Evolutionary conservation across 257 asterid species (phyloP), one percentile per base, ranked within the genome.

Genomic region (Linderniella brevidens): DNA sequence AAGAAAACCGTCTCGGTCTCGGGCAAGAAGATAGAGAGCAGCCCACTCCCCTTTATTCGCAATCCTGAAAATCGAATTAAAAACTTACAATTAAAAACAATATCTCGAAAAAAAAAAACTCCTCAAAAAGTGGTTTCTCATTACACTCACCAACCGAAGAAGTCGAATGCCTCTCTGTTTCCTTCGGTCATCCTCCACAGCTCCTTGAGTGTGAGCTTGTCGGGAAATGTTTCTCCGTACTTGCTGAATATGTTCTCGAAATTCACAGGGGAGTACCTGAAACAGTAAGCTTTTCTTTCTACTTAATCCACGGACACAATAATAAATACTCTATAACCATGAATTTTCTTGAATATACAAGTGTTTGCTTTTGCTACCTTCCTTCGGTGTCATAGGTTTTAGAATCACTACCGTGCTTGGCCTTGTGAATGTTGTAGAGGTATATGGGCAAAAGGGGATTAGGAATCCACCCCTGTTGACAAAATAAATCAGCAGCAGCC

Each of bases 171-270:
- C 11, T 47, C 49, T 63, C 82, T 69, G 14, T 74, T 70, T 49
- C 69, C 79, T 50, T 88, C 82, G 0, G 92, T 83, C 95, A 88
- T 74, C 46, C 57, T 56, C 95, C 90, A 80, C 41, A 83, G 0
- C 68, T 83, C 97, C 15, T 73, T 50, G 0, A 76, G 55, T 1
- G 84, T 59, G 3, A 83, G 86, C 79, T 76, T 80, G 55, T 87
- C 95, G 0, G 97, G 93, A 54, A 55, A 66, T 0, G 88, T 74
- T 0, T 8, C 49, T 0, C 74, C 90, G 0, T 76, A 75, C 73
- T 83, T 83, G 84, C 93, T 80, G 17, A 83, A 87, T 11, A 83
- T 53, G 41, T 67, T 83, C 92, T 87, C 97, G 16, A 87, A 83
- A 17, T 74, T 57, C 48, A 57, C 81, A 0, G 93, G 95, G 11